Evolutionary conservation across 1,284 basidiomycete genomes (phyloP).

Genomic region (Ceratorhiza oryzae-sativae): DNA sequence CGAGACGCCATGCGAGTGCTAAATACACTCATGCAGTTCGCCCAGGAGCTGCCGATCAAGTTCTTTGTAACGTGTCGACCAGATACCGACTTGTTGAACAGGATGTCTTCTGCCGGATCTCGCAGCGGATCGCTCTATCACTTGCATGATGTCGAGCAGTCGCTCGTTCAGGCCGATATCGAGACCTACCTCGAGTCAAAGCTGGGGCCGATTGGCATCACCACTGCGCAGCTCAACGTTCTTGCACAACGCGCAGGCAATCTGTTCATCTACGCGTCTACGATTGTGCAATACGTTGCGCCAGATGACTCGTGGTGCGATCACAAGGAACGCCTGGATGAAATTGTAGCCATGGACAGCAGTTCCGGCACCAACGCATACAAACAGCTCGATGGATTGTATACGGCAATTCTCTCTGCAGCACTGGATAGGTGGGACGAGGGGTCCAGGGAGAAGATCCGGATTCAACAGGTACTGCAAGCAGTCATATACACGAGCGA

Average conservation of each 20-base stretch:
- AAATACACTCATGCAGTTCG: neutral
- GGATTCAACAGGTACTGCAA: neutral
- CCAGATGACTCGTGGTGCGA: neutral
- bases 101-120: no score
- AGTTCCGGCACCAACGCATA: neutral
- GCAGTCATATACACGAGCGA: conserved; percentile 19
- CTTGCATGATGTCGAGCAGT: neutral
- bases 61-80: neutral
- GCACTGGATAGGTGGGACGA: neutral
- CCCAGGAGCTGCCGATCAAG: neutral
- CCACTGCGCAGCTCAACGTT: neutral
- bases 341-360: neutral
- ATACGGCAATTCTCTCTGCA: neutral
- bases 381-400: neutral
- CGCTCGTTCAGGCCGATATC: neutral
- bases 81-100: neutral
- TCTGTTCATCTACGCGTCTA: conserved; percentile 14
- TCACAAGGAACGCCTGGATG: neutral
- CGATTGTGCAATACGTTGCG: neutral
- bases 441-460: neutral
- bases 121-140: neutral
- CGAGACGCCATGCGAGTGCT: neutral
- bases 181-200: neutral
- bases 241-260: neutral
- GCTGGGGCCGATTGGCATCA: neutral